Percentiles rank a stretch among this genome's conserved stretches.
phyloP scores from a whole-genome alignment of 1,284 basidiomycete species.

The Trametes pubescens region DNA sequence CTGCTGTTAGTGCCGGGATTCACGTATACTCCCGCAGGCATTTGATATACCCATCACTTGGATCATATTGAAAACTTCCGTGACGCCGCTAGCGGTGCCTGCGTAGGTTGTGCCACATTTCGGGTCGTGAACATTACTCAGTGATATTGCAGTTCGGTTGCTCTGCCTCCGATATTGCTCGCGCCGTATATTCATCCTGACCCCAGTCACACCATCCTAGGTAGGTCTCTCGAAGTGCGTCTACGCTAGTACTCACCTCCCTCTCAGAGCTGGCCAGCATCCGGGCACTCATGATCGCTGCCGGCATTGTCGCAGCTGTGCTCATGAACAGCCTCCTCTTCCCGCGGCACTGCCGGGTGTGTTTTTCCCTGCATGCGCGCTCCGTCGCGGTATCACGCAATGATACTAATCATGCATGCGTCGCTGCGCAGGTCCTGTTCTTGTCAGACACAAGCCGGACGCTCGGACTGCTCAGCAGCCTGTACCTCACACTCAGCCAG shows the following conservation, averaged over 20 bases:
- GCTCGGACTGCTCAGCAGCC: slow-evolving; percentile 50
- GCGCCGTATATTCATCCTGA: slow-evolving; percentile 47
- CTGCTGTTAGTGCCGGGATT: background rate
- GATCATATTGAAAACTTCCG: slow-evolving; percentile 51
- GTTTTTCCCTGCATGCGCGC: slow-evolving; percentile 14
- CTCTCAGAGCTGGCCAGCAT: slow-evolving; percentile 50
- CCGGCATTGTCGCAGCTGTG: slow-evolving; percentile 56
- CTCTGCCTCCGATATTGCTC: slow-evolving; percentile 55
- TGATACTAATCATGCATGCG: slow-evolving; percentile 9
- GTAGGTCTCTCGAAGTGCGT: slow-evolving; percentile 36
- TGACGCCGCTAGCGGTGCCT: slow-evolving; percentile 55
- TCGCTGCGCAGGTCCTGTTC: slow-evolving; percentile 50
- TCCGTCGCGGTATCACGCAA: background rate
- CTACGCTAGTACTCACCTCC: slow-evolving; percentile 3
- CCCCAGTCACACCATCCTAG: slow-evolving; percentile 40
- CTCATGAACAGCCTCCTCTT: slow-evolving; percentile 56
- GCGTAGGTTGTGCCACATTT: slow-evolving; percentile 45
- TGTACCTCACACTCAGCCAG: slow-evolving; percentile 58
- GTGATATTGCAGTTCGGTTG: slow-evolving; percentile 47
- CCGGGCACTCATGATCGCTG: slow-evolving; percentile 52
- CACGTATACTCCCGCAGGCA: slow-evolving; percentile 38
- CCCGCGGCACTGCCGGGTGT: slow-evolving; percentile 57
- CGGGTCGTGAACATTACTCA: slow-evolving; percentile 5
- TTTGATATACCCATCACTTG: slow-evolving; percentile 58
- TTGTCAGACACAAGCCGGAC: slow-evolving; percentile 51